These are phyloP conservation scores for Posidonia oceanica DNA, from an alignment of 116 monocot species.

Conservation along the genomic window DNA sequence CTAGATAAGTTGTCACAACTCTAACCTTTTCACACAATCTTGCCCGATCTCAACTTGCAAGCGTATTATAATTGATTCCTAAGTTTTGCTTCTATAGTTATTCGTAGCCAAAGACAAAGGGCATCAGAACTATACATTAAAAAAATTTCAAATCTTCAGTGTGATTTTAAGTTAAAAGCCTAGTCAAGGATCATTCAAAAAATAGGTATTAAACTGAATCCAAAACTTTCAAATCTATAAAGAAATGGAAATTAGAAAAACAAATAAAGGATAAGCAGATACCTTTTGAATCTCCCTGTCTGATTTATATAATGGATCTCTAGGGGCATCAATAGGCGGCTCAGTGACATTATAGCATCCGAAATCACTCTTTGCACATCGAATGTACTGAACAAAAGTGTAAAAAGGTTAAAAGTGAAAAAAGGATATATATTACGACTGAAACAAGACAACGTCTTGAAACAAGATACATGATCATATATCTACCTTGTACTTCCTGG, in stretches of 20 bases:
- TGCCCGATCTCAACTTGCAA: too few relatives aligned
- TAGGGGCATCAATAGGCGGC: slow-evolving; percentile 80
- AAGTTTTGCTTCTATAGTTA: too few relatives aligned
- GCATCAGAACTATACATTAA: too few relatives aligned
- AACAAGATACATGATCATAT: too few relatives aligned
- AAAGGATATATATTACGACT: neutral
- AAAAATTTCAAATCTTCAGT: too few relatives aligned
- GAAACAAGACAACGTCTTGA: neutral
- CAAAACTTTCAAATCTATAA: neutral
- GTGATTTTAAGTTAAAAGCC: too few relatives aligned
- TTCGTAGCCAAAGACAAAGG: too few relatives aligned
- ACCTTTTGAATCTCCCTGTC: slow-evolving; percentile 82
- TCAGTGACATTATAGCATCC: slow-evolving; percentile 78
- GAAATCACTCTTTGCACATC: slow-evolving; percentile 77
- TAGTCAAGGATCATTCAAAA: too few relatives aligned
- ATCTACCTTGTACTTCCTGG: too few relatives aligned
- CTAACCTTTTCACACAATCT: too few relatives aligned
- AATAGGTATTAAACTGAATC: neutral
- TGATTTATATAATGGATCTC: slow-evolving; percentile 80
- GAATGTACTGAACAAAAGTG: slow-evolving; percentile 39
- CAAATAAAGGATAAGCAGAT: neutral
- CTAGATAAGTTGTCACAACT: too few relatives aligned
- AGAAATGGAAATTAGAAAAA: neutral
- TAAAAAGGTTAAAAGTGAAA: neutral
- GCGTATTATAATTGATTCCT: too few relatives aligned